Evolutionary conservation across 2,329 filamentous ascomycete genomes (phyloP), one percentile per base, ranked within the genome.

Genomic region (Exophiala aquamarina): DNA sequence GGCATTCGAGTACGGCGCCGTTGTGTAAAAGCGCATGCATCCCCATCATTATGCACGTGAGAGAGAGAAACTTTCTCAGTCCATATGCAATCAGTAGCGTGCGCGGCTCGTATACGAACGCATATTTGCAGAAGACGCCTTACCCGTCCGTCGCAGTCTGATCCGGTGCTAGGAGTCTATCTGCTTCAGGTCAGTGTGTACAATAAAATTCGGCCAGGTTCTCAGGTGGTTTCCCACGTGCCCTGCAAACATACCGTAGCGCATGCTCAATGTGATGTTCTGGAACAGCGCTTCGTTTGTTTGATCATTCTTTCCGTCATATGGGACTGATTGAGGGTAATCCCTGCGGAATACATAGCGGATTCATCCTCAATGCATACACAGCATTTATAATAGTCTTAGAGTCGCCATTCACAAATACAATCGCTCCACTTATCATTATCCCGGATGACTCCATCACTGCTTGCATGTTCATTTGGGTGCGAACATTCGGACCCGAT

Each of bases 401-500:
- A 8, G 28, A 26, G 19, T 19, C 26, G 11, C 42, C 37, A 9
- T 31, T 33, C 14, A 36, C 33, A 23, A 37, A 42, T 4, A 19
- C 37, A 28, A 50, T 39, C 20, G 42, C 38, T 2, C 48, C 48
- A 33, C 15, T 37, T 26, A 47, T 21, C 48, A 50, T 50, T 43
- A 50, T 50, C 14, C 38, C 48, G 29, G 47, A 50, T 17, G 33
- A 21, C 17, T 50, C 48, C 48, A 47, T 50, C 21, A 47, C 43
- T 13, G 48, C 43, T 47, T 50, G 48, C 43, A 50, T 50, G 14
- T 50, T 50, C 48, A 50, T 50, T 29, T 47, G 43, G 23, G 18
- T 23, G 21, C 31, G 39, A 43, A 50, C 43, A 2, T 28, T 20
- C 3, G 38, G 26, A 11, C 42, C 43, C 2, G 20, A 18, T 3